Percentiles rank a stretch among this genome's conserved stretches.
These are phyloP conservation scores for Diaporthe vaccinii DNA, from an alignment of 2,329 filamentous ascomycete species.

Conservation along the genomic window DNA sequence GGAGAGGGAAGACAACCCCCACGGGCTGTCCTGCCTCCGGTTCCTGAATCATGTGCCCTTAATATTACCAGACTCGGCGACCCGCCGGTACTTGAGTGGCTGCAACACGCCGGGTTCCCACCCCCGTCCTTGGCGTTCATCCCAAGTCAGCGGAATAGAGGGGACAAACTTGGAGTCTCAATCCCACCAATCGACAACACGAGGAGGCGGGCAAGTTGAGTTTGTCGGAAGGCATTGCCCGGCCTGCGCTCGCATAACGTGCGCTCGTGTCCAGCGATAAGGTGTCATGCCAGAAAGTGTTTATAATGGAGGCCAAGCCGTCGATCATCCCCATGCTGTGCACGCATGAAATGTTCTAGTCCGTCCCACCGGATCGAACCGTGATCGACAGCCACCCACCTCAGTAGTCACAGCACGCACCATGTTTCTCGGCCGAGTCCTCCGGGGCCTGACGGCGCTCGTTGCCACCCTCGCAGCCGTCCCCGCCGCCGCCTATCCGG, in stretches of 20 bases:
- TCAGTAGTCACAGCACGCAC: background rate
- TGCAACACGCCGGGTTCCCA: background rate
- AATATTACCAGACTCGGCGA: background rate
- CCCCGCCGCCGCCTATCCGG: constrained; percentile 45
- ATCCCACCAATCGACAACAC: constrained; percentile 27
- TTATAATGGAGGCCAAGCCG: constrained; percentile 12
- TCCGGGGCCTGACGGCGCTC: constrained; percentile 18
- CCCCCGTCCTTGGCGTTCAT: constrained; percentile 17
- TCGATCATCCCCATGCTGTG: background rate
- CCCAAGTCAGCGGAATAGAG: background rate
- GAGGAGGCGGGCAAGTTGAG: background rate
- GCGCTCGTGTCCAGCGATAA: no score
- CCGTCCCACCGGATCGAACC: constrained; percentile 3
- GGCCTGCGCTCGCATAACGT: background rate
- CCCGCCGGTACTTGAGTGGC: constrained; percentile 28
- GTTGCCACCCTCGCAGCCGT: constrained; percentile 38
- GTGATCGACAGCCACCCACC: background rate
- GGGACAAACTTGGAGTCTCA: background rate
- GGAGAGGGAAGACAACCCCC: background rate
- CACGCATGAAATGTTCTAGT: background rate
- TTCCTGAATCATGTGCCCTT: constrained; percentile 21
- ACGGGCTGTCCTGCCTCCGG: constrained; percentile 2
- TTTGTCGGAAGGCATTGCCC: background rate
- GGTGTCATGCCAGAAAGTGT: background rate
- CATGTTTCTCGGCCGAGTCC: constrained; percentile 31